A percentile compares a stretch with the other conserved stretches of the same genome.
These are phyloP conservation scores for Agaricus sinodeliciosus DNA, from an alignment of 768 basidiomycete genomes.

Conservation along the genomic window DNA sequence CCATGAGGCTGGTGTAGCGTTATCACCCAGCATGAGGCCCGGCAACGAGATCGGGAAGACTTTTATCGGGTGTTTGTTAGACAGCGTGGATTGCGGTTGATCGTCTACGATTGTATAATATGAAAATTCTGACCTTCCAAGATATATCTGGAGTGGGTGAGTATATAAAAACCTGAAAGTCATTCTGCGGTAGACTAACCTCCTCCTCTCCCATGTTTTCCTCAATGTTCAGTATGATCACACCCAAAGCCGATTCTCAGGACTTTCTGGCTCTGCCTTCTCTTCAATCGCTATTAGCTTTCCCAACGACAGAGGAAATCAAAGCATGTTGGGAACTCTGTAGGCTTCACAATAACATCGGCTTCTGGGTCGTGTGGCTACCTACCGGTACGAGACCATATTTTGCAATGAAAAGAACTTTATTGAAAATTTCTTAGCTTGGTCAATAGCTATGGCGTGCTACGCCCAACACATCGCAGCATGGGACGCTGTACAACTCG, in stretches of 20 bases:
- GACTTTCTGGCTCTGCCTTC: neutral
- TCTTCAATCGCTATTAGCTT: neutral
- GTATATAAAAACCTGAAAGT: neutral
- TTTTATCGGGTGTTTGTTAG: no score
- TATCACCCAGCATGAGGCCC: no score
- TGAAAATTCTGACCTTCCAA: neutral
- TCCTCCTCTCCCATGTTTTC: no score
- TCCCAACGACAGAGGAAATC: neutral
- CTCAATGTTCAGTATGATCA: neutral
- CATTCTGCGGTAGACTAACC: neutral
- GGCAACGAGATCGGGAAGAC: no score
- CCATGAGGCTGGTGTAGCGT: no score
- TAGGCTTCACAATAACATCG: neutral
- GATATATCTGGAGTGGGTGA: neutral
- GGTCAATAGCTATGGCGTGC: neutral
- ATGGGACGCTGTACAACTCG: neutral
- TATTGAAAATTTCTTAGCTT: neutral
- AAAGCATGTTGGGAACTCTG: neutral
- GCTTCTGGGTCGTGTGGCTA: neutral
- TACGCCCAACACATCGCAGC: neutral
- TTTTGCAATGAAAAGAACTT: neutral
- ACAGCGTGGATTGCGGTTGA: neutral
- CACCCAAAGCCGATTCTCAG: neutral
- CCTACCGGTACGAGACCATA: neutral
- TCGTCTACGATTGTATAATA: neutral